Conservation (phyloP, 768 basidiomycete genomes). For the Termitomyces sp. region DNA sequence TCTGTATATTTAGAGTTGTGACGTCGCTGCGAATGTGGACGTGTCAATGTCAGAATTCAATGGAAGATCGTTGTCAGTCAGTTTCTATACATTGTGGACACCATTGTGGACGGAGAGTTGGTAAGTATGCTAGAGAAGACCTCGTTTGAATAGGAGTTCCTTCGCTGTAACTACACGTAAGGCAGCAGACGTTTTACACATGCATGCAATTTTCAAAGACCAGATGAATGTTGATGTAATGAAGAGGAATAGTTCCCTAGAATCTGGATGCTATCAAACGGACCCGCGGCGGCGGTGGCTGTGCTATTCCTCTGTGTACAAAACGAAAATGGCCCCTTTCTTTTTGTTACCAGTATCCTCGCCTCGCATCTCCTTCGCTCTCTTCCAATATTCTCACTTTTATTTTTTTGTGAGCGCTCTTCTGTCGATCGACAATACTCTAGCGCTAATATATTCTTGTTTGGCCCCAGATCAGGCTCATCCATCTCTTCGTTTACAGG, state of each 20-base stretch:
- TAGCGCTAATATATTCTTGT: background rate
- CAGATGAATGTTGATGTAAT: constrained; percentile 11
- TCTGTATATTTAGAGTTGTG: constrained; percentile 3
- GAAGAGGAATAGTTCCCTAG: background rate
- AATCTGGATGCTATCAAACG: background rate
- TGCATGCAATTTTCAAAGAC: constrained; percentile 4
- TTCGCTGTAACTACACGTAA: background rate
- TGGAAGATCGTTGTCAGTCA: constrained; percentile 17
- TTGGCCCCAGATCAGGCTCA: constrained; percentile 9
- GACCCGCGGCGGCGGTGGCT: constrained; percentile 19
- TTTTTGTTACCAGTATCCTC: constrained; percentile 11
- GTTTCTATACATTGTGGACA: background rate
- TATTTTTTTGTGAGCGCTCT: constrained; percentile 13
- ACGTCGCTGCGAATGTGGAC: constrained; percentile 1
- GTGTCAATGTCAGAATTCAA: constrained; percentile 18
- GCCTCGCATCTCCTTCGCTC: constrained; percentile 14
- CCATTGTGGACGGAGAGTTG: background rate
- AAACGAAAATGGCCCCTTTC: constrained; percentile 12
- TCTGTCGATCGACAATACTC: constrained; percentile 15
- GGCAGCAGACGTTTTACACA: background rate
- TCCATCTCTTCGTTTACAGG: constrained; percentile 13
- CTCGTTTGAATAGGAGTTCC: background rate
- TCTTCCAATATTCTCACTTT: constrained; percentile 14
- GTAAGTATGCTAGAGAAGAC: background rate
- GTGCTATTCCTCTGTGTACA: constrained; percentile 12